Evolutionary conservation across 129 eudicot species (phyloP), one percentile per base, ranked within the genome.

Genomic region (Kitagawia praeruptora): DNA sequence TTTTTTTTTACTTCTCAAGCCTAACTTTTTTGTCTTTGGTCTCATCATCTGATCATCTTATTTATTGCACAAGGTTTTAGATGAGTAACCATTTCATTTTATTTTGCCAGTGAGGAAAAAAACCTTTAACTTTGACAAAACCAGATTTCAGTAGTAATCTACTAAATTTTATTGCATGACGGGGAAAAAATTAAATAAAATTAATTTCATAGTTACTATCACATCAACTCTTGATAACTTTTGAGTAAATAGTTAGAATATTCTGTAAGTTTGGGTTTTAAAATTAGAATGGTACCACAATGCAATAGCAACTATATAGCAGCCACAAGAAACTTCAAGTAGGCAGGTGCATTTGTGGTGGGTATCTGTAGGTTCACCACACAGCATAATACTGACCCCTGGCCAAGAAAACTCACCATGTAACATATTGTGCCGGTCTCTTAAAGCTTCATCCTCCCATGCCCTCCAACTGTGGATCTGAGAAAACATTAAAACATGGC

Each of bases 401-500:
- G 14, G 58, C 41, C 74, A 51, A 38, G 46, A 40, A 10, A 77
- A 18, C 81, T 74, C 87, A 89, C 99, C 98, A 31, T 88, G 84
- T 85, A 96, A 80, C 69, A 88, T 78, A 84, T 90, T 91, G 81
- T 86, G 89, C 14, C 88, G 89, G 79, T 92, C 98, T 86, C 87
- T 87, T 79, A 88, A 93, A 80, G 99, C 99, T 80, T 96, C 95
- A 69, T 96, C 98, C 82, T 96, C 99, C 99, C 99, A 96, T 79
- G 19, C 78, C 85, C 99, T 90, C 99, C 98, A 96, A 83, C 88
- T 89, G 83, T 96, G 99, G 74, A 96, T 88, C 99, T 96, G 87
- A 42, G 71, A 40, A 78, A 67, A 67, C 73, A 31, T 80, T 56
- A 31, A 49, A 49, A 74, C 40, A 49, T 12, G 41, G 21, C 14